These are phyloP conservation scores for Thalassiosira sp. DNA, from an alignment of 352 stramenopile species.

Conservation along the genomic window DNA sequence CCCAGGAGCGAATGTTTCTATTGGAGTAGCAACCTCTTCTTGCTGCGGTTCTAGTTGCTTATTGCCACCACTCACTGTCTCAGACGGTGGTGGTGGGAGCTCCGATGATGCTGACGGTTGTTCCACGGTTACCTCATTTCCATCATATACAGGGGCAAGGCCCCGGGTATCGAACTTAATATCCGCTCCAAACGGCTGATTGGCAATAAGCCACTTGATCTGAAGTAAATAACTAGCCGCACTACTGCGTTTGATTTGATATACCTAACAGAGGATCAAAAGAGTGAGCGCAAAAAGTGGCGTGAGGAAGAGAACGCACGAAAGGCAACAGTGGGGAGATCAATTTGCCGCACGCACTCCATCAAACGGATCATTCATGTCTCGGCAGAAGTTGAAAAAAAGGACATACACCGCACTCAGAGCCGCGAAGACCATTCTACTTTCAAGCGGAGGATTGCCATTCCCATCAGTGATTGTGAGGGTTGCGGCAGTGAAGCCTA, in stretches of 20 bases:
- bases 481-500: constrained; percentile 53
- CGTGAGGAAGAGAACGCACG: too few relatives aligned
- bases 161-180: constrained; percentile 23
- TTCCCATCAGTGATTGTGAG: constrained; percentile 32
- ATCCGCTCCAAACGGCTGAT: constrained; percentile 47
- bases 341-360: too few relatives aligned
- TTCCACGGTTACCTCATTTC: neutral
- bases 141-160: constrained; percentile 11
- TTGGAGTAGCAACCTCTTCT: neutral
- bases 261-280: too few relatives aligned
- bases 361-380: constrained; percentile 63
- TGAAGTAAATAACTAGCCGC: constrained; percentile 59
- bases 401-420: constrained; percentile 56
- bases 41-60: neutral
- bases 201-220: constrained; percentile 63
- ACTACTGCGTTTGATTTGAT: constrained; percentile 62
- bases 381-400: constrained; percentile 60
- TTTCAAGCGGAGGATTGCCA: constrained; percentile 41
- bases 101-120: neutral
- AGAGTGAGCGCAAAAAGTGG: too few relatives aligned
- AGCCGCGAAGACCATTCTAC: constrained; percentile 47
- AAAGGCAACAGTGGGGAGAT: too few relatives aligned
- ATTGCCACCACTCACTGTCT: neutral
- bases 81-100: neutral
- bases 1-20: neutral